Evolutionary conservation across 345 rosid genomes (phyloP), one percentile per base, ranked within the genome.

Genomic region (Populus ilicifolia): DNA sequence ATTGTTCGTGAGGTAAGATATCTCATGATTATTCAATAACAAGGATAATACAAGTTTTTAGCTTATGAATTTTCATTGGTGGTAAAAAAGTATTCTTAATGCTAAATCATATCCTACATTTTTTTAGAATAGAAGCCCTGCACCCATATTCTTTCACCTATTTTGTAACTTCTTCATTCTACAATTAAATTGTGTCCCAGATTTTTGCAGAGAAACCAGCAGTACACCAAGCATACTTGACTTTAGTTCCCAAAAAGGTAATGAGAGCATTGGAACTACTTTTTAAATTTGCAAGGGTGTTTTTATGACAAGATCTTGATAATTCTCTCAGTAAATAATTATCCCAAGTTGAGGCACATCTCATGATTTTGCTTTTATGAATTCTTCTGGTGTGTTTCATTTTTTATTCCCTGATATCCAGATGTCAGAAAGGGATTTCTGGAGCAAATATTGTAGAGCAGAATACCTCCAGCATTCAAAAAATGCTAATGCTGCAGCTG

Each of bases 191-290:
- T 59, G 38, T 38, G 71, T 72, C 74, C 78, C 88, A 96, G 99
- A 93, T 96, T 83, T 96, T 96, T 91, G 92, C 98, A 73, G 96
- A 92, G 92, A 96, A 92, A 81, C 99, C 99, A 50, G 94, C 97
- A 72, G 98, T 96, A 77, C 97, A 91, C 77, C 90, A 78, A 78
- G 98, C 97, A 77, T 96, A 90, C 83, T 76, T 96, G 79, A 89
- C 76, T 73, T 84, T 86, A 77, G 98, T 96, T 85, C 99, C 99
- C 11, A 86, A 83, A 29, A 96, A 96, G 99, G 99, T 96, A 83
- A 73, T 73, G 80, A 72, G 46, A 81, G 69, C 62, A n/a, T 69
- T 73, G 79, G 25, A 21, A 75, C 65, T 62, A 33, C 29, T 43
- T 18, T n/a, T 69, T 46, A 6, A 25, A 25, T 29, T 36, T 41